Conservation (phyloP, 805 yeast species). For the Lachancea sp. region DNA sequence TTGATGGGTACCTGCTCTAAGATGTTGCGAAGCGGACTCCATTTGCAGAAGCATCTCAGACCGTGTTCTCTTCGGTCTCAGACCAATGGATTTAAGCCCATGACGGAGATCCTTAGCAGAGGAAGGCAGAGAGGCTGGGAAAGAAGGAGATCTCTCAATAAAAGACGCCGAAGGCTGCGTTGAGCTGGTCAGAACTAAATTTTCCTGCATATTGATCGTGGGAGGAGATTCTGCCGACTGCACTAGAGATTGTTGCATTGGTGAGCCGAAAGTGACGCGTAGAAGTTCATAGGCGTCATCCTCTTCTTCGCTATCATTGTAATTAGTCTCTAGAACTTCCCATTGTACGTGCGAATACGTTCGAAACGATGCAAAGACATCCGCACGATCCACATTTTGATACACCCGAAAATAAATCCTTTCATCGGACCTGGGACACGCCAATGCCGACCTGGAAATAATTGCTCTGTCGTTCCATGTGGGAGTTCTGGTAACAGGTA, state of each 20-base stretch:
- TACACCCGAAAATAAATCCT: not conserved
- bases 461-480: slow-evolving; percentile 12
- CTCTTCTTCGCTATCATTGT: slow-evolving; percentile 10
- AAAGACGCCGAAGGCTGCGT: not conserved
- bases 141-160: not conserved
- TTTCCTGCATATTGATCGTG: not conserved
- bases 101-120: slow-evolving; percentile 24
- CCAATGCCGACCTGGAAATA: not conserved
- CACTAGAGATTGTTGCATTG: not conserved
- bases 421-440: not conserved
- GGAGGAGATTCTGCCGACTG: not conserved
- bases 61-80: slow-evolving; percentile 28
- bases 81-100: slow-evolving; percentile 21
- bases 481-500: slow-evolving; percentile 30
- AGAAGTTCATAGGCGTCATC: slow-evolving; percentile 1
- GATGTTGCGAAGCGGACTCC: slow-evolving; percentile 24
- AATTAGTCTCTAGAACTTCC: not conserved
- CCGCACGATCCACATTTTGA: not conserved
- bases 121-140: slow-evolving; percentile 14
- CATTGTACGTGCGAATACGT: not conserved
- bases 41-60: slow-evolving; percentile 26
- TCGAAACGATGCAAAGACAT: not conserved
- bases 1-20: slow-evolving; percentile 12
- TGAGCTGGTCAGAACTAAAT: not conserved
- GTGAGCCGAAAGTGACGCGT: not conserved